These are phyloP conservation scores for Miscanthus lutarioriparius DNA, from an alignment of 176 grass and related monocot genomes.

Conservation along the genomic window DNA sequence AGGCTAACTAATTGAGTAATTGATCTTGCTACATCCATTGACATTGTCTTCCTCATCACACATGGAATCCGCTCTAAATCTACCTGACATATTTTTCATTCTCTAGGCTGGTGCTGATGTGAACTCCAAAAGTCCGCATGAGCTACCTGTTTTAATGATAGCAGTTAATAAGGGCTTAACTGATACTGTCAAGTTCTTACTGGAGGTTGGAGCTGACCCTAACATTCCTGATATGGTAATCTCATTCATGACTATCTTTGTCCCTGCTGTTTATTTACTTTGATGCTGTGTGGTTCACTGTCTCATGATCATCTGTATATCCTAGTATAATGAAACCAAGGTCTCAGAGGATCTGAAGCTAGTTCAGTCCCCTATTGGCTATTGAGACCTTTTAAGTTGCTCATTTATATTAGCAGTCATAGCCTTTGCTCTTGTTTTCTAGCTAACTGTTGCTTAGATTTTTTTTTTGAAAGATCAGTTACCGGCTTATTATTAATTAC, in stretches of 20 bases:
- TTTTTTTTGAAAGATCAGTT: too few species aligned
- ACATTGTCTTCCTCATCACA: not conserved
- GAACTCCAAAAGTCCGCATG: slow-evolving; percentile 8
- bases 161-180: slow-evolving; percentile 25
- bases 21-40: not conserved
- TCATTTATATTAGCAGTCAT: not conserved
- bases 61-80: not conserved
- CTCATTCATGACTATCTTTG: not conserved
- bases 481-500: too few species aligned
- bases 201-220: slow-evolving; percentile 42
- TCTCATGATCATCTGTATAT: too few species aligned
- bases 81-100: not conserved
- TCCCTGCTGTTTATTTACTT: not conserved
- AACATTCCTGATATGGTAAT: slow-evolving; percentile 35
- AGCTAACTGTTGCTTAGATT: too few species aligned
- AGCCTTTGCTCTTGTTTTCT: too few species aligned
- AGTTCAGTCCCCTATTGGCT: not conserved
- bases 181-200: slow-evolving; percentile 21
- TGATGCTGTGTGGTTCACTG: not conserved
- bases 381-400: not conserved
- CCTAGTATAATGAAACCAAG: too few species aligned
- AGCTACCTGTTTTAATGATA: not conserved
- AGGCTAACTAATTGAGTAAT: not conserved
- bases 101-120: slow-evolving; percentile 51
- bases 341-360: not conserved